phyloP scores from a whole-genome alignment of 805 yeast genomes.

The Candida coleopterorum region DNA sequence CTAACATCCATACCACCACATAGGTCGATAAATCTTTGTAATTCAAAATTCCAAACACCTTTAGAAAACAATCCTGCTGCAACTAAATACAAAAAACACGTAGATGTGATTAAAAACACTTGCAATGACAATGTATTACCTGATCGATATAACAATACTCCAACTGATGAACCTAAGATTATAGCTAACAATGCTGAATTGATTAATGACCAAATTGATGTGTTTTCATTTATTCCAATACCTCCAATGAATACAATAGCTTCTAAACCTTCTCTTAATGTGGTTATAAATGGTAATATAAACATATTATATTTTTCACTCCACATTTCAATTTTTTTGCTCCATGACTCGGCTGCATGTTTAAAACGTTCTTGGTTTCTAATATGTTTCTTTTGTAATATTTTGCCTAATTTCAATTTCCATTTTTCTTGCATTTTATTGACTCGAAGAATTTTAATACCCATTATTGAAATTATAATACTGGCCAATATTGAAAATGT shows the following conservation, averaged over 20 bases:
- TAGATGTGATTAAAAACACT: conserved; percentile 34
- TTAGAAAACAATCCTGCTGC: conserved; percentile 42
- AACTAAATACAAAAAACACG: conserved; percentile 39
- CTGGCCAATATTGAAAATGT: conserved; percentile 41
- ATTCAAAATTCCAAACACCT: conserved; percentile 42
- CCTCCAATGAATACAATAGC: conserved; percentile 42
- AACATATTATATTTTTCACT: conserved; percentile 25
- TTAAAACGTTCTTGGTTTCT: conserved; percentile 8
- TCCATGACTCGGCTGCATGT: conserved; percentile 7
- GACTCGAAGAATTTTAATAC: conserved; percentile 39
- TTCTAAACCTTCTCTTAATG: conserved; percentile 39
- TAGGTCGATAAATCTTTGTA: conserved; percentile 31
- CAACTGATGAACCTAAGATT: conserved; percentile 28
- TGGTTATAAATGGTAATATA: conserved; percentile 37
- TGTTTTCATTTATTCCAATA: conserved; percentile 34
- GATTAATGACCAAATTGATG: conserved; percentile 28
- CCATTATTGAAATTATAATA: conserved; percentile 43
- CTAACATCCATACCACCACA: conserved; percentile 40
- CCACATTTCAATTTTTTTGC: conserved; percentile 12
- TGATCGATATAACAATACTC: conserved; percentile 31
- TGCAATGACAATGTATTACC: conserved; percentile 41
- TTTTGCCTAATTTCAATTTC: conserved; percentile 32
- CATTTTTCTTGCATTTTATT: conserved; percentile 43
- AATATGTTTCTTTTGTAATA: conserved; percentile 22
- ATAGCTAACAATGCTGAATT: conserved; percentile 25